Evolutionary conservation across 805 yeast species (phyloP).

Genomic region (Candida nemodendra): DNA sequence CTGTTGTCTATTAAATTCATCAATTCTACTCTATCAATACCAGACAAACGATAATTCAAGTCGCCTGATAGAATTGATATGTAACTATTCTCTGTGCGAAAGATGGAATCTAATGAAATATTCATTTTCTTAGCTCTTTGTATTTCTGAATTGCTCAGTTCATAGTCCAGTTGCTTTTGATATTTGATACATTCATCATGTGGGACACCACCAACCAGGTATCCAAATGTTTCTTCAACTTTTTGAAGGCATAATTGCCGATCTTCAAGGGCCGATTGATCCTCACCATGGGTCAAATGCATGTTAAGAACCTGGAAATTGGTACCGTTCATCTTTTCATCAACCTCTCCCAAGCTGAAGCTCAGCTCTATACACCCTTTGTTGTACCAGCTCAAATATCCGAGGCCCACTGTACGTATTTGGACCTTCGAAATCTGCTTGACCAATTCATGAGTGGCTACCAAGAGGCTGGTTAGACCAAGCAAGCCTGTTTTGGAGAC

Average conservation of each 20-base stretch:
- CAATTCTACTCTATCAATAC: slow-evolving; percentile 18
- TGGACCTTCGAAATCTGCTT: slow-evolving; percentile 40
- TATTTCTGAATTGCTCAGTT: slow-evolving; percentile 18
- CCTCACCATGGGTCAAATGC: slow-evolving; percentile 53
- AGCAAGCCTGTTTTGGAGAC: slow-evolving; percentile 47
- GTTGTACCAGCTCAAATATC: slow-evolving; percentile 60
- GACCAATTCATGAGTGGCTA: slow-evolving; percentile 34
- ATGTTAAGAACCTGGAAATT: slow-evolving; percentile 43
- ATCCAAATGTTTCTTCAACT: slow-evolving; percentile 15
- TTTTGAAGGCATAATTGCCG: slow-evolving; percentile 17
- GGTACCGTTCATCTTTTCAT: slow-evolving; percentile 33
- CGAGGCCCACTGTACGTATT: slow-evolving; percentile 51
- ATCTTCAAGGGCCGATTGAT: slow-evolving; percentile 12
- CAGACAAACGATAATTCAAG: slow-evolving; percentile 47
- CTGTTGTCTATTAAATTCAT: slow-evolving; percentile 20
- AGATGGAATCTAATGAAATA: slow-evolving; percentile 12
- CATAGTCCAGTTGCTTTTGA: slow-evolving; percentile 1
- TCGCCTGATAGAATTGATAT: slow-evolving; percentile 49
- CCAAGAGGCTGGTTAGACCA: slow-evolving; percentile 49
- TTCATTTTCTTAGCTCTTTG: slow-evolving; percentile 6
- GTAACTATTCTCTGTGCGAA: slow-evolving; percentile 17
- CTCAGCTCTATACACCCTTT: slow-evolving; percentile 55
- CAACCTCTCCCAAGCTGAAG: slow-evolving; percentile 41
- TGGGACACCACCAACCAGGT: slow-evolving; percentile 11
- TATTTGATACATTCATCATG: background rate